Evolutionary conservation across 2,329 filamentous ascomycete genomes (phyloP), one percentile per base, ranked within the genome.

Genomic region (Ceratocystis smalleyi): DNA sequence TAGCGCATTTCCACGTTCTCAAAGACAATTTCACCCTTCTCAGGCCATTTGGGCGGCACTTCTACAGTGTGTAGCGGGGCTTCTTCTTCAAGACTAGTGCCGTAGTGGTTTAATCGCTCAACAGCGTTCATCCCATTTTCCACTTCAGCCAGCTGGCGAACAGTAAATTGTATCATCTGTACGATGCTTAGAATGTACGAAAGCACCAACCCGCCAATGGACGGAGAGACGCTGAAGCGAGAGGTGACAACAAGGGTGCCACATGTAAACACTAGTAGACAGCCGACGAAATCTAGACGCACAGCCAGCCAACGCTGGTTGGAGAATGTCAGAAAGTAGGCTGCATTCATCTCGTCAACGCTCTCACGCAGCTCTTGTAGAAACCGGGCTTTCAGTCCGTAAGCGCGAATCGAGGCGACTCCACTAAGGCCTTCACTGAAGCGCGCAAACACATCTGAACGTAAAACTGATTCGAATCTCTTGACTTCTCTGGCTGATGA

Each of bases 91-190:
- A 99, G 81, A 69, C 89, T 75, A 0, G 83, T 89, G 64, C 89
- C 91, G 72, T 97, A 97, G 76, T 95, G 90, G 72, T 91, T 85
- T 43, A 97, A 79, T 61, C 94, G 86, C 75, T 97, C 92, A 0
- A 95, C 94, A 0, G 91, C 86, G 73, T 96, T 97, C 92, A 97
- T 97, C 71, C 91, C 90, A 75, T 96, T 97, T 74, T 97, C 92
- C 7, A 97, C 90, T 74, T 96, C 92, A 30, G 92, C 92, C 6
- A 96, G 80, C 74, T 97, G 92, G 19, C 94, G 84, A 19, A 97
- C 89, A 0, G 90, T 92, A 74, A 96, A 96, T 72, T 96, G 92
- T 68, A 97, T 86, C 87, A 96, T 91, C 73, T 95, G 89, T 19
- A 95, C 91, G 70, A 96, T 95, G 15, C 87, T 83, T 19, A 99